Evolutionary conservation across 2,329 filamentous ascomycete species (phyloP), one percentile per base, ranked within the genome.

Genomic region (Fusarium decemcellulare): DNA sequence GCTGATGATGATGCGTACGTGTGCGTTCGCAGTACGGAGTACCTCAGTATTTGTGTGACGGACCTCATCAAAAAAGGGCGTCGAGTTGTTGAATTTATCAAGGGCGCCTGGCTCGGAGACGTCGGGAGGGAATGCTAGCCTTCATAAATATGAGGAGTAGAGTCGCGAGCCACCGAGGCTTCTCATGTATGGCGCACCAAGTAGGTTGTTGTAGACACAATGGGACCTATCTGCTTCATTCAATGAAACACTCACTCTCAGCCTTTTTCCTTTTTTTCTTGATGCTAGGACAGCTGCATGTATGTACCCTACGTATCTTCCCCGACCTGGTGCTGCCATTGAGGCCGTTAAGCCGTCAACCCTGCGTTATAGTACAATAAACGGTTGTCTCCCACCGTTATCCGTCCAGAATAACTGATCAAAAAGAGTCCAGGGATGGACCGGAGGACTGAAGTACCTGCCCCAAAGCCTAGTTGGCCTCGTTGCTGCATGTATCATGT

Each of bases 81-180:
- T 53, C 27, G 15, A 53, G 36, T 29, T 52, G 50, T 53, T 53
- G 50, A 34, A 43, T 43, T 54, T 16, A 32, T 61, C 43, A 27
- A 44, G 43, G 46, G 34, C 44, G 36, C 40, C 55, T 63, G 52
- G 54, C 47, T 47, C 67, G 62, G 67, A 67, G 58, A 16, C 43
- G 40, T 67, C 67, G 66, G 67, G 66, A 69, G 63, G 53, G 44
- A 18, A 42, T 16, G 27, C 11, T 59, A 27, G 14, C 9, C 32
- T 37, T 47, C 15, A 30, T 16, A 27, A 18, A 52, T 10, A 6
- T 18, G 39, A 51, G 16, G 40, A 14, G n/a, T 42, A 7, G 39
- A 42, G 9, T 23, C 23, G 23, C 23, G 23, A 23, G 23, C 23
- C 23, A 23, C 23, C 23, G 23, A 23, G 23, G 23, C 23, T 23